Evolutionary conservation across 768 basidiomycete species (phyloP).

Genomic region (Mycena albidolilacea): DNA sequence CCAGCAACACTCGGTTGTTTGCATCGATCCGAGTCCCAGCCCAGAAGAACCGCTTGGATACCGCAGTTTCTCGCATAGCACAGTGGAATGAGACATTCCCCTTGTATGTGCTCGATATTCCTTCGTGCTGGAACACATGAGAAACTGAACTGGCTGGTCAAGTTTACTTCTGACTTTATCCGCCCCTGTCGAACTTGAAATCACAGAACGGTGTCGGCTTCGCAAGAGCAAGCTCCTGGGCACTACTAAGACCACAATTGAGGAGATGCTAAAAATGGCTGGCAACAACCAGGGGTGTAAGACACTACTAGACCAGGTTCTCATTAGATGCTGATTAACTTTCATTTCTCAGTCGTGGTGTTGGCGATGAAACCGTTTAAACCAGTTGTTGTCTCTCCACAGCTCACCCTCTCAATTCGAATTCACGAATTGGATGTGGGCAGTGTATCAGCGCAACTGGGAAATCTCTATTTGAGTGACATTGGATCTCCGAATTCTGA

Average conservation of each 20-base stretch:
- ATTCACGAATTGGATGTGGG: neutral
- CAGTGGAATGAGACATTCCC: neutral
- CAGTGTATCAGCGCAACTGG: neutral
- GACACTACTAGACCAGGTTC: too few species aligned
- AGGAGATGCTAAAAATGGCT: conserved; percentile 9
- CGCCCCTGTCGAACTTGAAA: neutral
- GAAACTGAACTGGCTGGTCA: too few species aligned
- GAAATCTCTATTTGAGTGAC: neutral
- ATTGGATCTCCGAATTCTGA: neutral
- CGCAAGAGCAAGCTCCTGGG: conserved; percentile 1
- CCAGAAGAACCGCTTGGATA: too few species aligned
- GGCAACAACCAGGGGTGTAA: too few species aligned
- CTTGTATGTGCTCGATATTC: neutral
- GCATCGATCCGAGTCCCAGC: too few species aligned
- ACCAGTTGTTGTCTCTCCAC: neutral
- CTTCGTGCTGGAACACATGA: too few species aligned
- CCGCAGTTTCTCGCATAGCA: too few species aligned
- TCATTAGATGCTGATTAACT: neutral
- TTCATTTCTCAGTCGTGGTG: neutral
- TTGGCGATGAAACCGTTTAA: neutral
- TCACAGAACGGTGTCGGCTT: neutral
- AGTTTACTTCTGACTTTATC: conserved; percentile 6
- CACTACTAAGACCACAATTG: neutral
- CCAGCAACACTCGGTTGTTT: too few species aligned
- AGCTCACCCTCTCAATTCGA: conserved; percentile 1